A percentile compares a stretch with the other conserved stretches of the same genome.
phyloP scores from a whole-genome alignment of 345 rosid species.

The Isatis tinctoria region DNA sequence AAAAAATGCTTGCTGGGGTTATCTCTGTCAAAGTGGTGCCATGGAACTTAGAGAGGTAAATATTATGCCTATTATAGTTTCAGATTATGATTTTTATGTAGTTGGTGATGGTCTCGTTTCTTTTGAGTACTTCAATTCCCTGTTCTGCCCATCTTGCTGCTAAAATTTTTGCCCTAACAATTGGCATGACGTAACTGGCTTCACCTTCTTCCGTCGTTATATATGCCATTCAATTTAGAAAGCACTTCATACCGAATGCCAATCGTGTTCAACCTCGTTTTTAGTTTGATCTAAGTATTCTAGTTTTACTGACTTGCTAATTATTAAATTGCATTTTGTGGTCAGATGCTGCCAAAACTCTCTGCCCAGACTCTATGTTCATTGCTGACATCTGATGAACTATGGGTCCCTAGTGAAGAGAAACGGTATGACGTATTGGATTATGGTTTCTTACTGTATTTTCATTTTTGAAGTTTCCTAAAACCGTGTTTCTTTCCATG shows the following conservation, averaged over 20 bases:
- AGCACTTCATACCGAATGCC: background rate
- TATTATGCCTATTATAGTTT: background rate
- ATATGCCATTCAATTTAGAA: slow-evolving; percentile 1
- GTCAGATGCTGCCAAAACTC: slow-evolving; percentile 87
- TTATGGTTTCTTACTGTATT: background rate
- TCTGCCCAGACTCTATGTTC: slow-evolving; percentile 90
- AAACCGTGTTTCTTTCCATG: slow-evolving; percentile 23
- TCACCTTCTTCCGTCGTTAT: background rate
- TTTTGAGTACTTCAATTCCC: background rate
- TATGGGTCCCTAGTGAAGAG: slow-evolving; percentile 94
- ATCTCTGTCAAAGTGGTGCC: slow-evolving; percentile 95
- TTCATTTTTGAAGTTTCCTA: slow-evolving; percentile 1
- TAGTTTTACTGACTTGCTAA: slow-evolving; percentile 10
- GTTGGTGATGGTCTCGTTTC: background rate
- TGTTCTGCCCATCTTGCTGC: background rate
- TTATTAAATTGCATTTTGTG: slow-evolving; percentile 12
- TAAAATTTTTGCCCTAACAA: background rate
- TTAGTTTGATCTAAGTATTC: background rate
- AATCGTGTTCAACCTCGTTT: background rate
- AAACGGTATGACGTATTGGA: slow-evolving; percentile 54
- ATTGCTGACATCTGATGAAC: slow-evolving; percentile 86
- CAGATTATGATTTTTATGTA: slow-evolving; percentile 1
- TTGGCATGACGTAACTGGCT: background rate
- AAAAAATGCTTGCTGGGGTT: slow-evolving; percentile 96
- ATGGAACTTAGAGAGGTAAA: slow-evolving; percentile 84